Evolutionary conservation across 495 filamentous ascomycete species (phyloP), one percentile per base, ranked within the genome.

Genomic region (Aspergillus incahuasiensis): DNA sequence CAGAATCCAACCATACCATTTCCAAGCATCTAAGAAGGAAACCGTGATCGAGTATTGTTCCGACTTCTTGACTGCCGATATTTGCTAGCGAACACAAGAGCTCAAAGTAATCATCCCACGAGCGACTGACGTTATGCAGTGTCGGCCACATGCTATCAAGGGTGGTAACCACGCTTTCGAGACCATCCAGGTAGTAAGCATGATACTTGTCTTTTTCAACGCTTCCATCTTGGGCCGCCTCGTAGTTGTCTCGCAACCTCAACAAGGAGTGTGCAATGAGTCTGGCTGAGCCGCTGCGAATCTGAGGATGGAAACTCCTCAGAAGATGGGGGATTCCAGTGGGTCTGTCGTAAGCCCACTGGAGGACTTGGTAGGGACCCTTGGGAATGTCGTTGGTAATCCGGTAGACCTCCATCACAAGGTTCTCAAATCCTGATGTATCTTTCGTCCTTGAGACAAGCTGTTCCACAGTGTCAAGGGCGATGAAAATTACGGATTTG

Each of bases 61-160:
- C 68, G 8, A 77, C 68, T 64, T 89, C 82, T 12, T 73, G 59
- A 6, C 68, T 62, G 1, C 86, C 85, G 45, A 86, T 64, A 25
- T 69, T 74, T 20, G 81, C 81, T 57, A 92, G 82, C 15, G 75
- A 69, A 24, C 77, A 61, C 56, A 92, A 72, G 30, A 89, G 77
- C 22, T 82, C 83, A 60, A 94, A 94, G 42, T 88, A 91, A 62
- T 95, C 90, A 39, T 84, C 81, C 90, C 90, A 95, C 8, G 84
- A 78, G 28, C 87, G 82, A 19, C 80, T 65, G 21, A 77, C 72
- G 2, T 69, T 66, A 54, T 89, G 83, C 25, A 88, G 63, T 8
- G 64, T 64, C 4, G 76, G 58, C 80, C 80, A 86, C 6, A 83
- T 55, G 11, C 79, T 77, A 39, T 68, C 68, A 8, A 86, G 59